These are phyloP conservation scores for Cicer cuneatum DNA, from an alignment of 306 rosid species.

Conservation along the genomic window DNA sequence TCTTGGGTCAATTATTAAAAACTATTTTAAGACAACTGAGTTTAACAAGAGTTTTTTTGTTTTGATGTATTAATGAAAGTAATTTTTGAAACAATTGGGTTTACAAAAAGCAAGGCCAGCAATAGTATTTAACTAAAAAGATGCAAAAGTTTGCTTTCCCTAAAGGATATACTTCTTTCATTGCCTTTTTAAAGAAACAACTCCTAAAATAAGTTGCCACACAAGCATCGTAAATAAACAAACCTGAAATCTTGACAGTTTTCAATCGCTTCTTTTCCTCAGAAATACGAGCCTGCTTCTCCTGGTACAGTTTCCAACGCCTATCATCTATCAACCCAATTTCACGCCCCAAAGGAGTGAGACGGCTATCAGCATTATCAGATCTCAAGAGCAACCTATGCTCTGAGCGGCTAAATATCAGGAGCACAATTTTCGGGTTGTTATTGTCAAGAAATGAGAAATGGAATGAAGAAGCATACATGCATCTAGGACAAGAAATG, in stretches of 20 bases:
- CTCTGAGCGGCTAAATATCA: slow-evolving; percentile 85
- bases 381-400: slow-evolving; percentile 93
- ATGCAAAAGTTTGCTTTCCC: slow-evolving; percentile 14
- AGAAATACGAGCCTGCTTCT: slow-evolving; percentile 79
- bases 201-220: slow-evolving; percentile 30
- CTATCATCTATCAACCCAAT: slow-evolving; percentile 94
- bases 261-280: slow-evolving; percentile 90
- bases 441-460: slow-evolving; percentile 24
- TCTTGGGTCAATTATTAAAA: background rate
- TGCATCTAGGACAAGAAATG: slow-evolving; percentile 34
- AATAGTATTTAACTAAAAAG: slow-evolving; percentile 1
- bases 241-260: slow-evolving; percentile 85
- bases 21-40: background rate
- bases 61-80: background rate
- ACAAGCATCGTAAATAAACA: slow-evolving; percentile 24
- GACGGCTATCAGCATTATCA: slow-evolving; percentile 97
- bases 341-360: slow-evolving; percentile 89
- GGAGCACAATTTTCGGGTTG: slow-evolving; percentile 12
- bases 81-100: background rate
- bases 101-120: slow-evolving; percentile 22
- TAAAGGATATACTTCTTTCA: slow-evolving; percentile 32
- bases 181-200: slow-evolving; percentile 24
- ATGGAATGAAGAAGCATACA: slow-evolving; percentile 18
- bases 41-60: background rate
- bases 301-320: slow-evolving; percentile 90